A percentile compares a stretch with the other conserved stretches of the same genome.
Evolutionary conservation across 192 early-diverging fungal species (phyloP).

Genomic region (Chytriomyces sp.): DNA sequence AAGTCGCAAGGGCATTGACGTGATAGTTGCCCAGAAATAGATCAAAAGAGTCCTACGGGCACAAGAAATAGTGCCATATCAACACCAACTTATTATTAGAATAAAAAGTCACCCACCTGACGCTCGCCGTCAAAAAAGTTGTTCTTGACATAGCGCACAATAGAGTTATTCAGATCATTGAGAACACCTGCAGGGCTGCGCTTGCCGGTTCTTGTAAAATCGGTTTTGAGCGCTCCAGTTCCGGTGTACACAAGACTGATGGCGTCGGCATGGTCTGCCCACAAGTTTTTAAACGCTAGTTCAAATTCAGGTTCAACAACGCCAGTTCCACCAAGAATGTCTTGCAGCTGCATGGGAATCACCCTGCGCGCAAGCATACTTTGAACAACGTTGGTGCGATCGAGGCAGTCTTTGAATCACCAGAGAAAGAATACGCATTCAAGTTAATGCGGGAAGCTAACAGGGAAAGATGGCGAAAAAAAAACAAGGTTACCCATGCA

Average conservation of each 20-base stretch:
- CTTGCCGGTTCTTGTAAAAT: conserved; percentile 95
- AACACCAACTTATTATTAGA: neutral
- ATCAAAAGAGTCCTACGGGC: conserved; percentile 78
- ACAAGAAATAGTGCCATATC: neutral
- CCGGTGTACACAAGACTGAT: conserved; percentile 91
- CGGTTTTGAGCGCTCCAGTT: conserved; percentile 96
- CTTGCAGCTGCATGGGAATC: conserved; percentile 20
- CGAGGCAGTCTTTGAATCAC: conserved; percentile 74
- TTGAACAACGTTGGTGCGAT: conserved; percentile 99
- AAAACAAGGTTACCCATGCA: conserved; percentile 76
- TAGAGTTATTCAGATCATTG: conserved; percentile 80
- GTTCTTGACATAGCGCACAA: conserved; percentile 88
- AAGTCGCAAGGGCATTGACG: conserved; percentile 40
- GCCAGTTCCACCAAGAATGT: conserved; percentile 4
- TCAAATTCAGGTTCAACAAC: conserved; percentile 61
- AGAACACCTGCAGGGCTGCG: conserved; percentile 82
- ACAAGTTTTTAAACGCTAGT: conserved; percentile 82
- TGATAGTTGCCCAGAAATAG: conserved; percentile 76
- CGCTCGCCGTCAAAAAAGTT: conserved; percentile 93
- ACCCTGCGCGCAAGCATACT: conserved; percentile 80
- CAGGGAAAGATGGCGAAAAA: too few species aligned
- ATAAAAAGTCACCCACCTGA: conserved; percentile 56
- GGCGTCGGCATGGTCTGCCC: conserved; percentile 98
- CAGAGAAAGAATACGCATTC: too few species aligned
- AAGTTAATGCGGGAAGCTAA: too few species aligned